phyloP scores from a whole-genome alignment of 768 basidiomycete species.

The Daedalea quercina region DNA sequence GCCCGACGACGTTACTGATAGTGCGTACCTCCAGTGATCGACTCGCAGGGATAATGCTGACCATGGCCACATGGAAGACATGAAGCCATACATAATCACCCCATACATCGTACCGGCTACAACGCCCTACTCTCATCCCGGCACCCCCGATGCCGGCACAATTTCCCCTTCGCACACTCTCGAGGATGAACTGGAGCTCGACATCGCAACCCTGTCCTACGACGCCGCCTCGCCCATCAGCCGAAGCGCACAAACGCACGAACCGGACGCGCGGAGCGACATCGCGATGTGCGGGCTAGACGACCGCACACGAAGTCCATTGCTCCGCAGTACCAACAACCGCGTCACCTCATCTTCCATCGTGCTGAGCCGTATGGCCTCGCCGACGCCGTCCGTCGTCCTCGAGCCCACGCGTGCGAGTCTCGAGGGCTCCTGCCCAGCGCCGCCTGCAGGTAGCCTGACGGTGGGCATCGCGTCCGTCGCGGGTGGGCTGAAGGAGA shows the following conservation, averaged over 20 bases:
- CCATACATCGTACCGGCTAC: neutral
- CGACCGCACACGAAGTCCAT: neutral
- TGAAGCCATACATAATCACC: neutral
- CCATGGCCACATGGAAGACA: neutral
- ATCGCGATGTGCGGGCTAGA: neutral
- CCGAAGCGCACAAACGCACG: neutral
- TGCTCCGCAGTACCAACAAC: too few species aligned
- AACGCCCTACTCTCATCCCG: neutral
- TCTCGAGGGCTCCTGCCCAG: neutral
- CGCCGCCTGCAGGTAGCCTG: neutral
- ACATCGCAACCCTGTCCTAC: neutral
- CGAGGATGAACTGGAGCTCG: neutral
- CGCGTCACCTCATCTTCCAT: too few species aligned
- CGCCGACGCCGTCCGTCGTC: neutral
- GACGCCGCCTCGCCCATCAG: neutral
- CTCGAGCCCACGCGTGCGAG: neutral
- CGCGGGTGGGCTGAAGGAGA: neutral
- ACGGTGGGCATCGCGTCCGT: neutral
- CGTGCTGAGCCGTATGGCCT: neutral
- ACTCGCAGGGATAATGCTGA: neutral
- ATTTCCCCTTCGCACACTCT: neutral
- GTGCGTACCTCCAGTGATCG: neutral
- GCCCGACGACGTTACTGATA: too few species aligned
- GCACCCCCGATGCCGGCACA: too few species aligned
- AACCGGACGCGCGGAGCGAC: neutral